Base-by-base conservation (phyloP, 345 rosid species). In the Stellera chamaejasme region DNA sequence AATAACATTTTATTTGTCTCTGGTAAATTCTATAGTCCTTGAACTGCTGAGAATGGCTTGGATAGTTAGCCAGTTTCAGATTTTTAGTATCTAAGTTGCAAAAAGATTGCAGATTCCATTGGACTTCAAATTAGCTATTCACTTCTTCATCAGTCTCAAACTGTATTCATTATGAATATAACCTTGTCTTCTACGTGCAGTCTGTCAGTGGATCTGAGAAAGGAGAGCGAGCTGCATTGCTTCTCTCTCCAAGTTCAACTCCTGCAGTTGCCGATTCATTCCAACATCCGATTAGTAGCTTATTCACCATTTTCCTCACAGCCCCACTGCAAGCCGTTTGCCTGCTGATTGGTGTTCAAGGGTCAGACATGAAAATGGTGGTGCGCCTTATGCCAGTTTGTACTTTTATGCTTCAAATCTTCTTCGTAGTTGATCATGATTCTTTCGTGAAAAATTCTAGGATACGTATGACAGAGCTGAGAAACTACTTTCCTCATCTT, bases 201-300 rank as follows among this genome's bases (percentile, higher is more conserved):
- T 32, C 5, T 32, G 39, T 32, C 39, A 32, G 39, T 76, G 96
- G 98, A 68, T 77, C 83, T 53, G 98, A 92, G 76, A 88, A 88
- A 77, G 98, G 98, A 66, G 98, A 92, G 72, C 80, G 82, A 60
- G 91, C 98, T 32, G 97, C 93, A n/a, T 56, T 92, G 63, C 89
- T 92, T 70, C 68, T 88, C 45, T 92, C 97, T 15, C 89, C 98
- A 16, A 75, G 79, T 61, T 75, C 76, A 61, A 69, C 83, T 51
- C 64, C 69, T 62, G 64, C 62, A 41, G 52, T 76, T 44, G 59
- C 70, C 47, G 95, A 86, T 69, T 75, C 73, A 61, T 72, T 85
- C 66, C 89, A 87, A 58, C 77, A 76, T 52, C 85, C 88, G 50
- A 72, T 80, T 71, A 86, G 96, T 69, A 82, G 89, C 58, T 72